Evolutionary conservation across 2,329 filamentous ascomycete species (phyloP).

Genomic region (Pestalotiopsis sp.): DNA sequence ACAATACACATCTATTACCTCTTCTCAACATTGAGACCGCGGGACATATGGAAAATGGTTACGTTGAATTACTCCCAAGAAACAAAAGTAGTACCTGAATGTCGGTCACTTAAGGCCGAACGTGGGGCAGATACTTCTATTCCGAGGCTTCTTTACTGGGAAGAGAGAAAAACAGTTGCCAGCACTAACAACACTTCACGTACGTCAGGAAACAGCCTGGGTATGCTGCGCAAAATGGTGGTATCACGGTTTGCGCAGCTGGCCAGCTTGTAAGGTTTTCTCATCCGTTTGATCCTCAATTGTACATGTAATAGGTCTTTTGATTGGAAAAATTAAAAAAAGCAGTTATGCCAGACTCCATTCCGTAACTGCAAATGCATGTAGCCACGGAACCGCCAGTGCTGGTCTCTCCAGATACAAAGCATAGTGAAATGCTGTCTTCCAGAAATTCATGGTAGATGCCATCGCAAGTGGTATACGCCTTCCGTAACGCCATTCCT

Average conservation of each 20-base stretch:
- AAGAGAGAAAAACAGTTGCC: background rate
- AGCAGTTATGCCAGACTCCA: slow-evolving; percentile 15
- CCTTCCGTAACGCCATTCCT: slow-evolving; percentile 14
- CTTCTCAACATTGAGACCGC: background rate
- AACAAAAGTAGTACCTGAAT: background rate
- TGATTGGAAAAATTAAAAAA: background rate
- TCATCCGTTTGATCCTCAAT: background rate
- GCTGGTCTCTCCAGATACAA: slow-evolving; percentile 14
- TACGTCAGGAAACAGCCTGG: background rate
- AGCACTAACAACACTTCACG: background rate
- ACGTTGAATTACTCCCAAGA: too few species aligned
- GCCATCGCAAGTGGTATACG: slow-evolving; percentile 16
- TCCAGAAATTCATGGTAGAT: slow-evolving; percentile 11
- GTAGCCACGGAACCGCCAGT: slow-evolving; percentile 10
- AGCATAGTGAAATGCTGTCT: slow-evolving; percentile 1
- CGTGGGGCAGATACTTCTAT: background rate
- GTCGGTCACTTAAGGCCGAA: background rate
- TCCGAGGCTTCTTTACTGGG: background rate
- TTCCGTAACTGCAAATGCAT: slow-evolving; percentile 8
- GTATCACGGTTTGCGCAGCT: background rate
- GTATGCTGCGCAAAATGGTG: background rate
- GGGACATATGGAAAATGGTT: background rate
- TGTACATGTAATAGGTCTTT: background rate
- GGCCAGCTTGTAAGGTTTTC: background rate
- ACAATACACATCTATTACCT: background rate